These are phyloP conservation scores for Solanum chmielewskii DNA, from an alignment of 257 asterid genomes.

Conservation along the genomic window DNA sequence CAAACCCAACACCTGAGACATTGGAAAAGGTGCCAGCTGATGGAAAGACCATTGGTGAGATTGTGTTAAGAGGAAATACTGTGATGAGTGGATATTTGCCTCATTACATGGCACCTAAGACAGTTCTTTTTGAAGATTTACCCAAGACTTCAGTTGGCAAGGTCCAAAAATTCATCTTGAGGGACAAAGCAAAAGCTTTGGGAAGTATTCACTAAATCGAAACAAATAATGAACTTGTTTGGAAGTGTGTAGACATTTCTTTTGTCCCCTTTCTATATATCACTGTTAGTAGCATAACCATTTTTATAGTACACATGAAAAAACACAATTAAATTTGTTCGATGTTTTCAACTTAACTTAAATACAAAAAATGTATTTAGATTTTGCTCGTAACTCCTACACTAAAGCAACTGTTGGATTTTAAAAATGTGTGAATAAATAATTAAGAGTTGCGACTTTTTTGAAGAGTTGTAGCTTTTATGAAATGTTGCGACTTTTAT, in stretches of 20 bases:
- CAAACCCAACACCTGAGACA: too few relatives aligned
- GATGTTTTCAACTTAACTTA: neutral
- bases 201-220: conserved; percentile 1
- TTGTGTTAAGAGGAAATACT: conserved; percentile 18
- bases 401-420: neutral
- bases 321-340: neutral
- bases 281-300: too few relatives aligned
- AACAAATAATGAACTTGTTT: too few relatives aligned
- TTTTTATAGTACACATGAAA: too few relatives aligned
- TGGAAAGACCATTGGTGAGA: conserved; percentile 17
- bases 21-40: conserved; percentile 14
- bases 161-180: conserved; percentile 8
- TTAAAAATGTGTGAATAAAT: too few relatives aligned
- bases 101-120: neutral
- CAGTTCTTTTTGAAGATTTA: neutral
- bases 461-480: too few relatives aligned
- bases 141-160: conserved; percentile 18
- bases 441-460: too few relatives aligned
- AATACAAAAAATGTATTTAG: neutral
- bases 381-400: neutral
- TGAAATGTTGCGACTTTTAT: too few relatives aligned
- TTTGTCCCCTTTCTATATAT: too few relatives aligned
- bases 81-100: neutral
- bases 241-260: too few relatives aligned
- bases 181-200: conserved; percentile 20